Percentiles rank a stretch among this genome's conserved stretches.
These are phyloP conservation scores for Globisporangium lucens DNA, from an alignment of 352 stramenopile genomes.

Conservation along the genomic window DNA sequence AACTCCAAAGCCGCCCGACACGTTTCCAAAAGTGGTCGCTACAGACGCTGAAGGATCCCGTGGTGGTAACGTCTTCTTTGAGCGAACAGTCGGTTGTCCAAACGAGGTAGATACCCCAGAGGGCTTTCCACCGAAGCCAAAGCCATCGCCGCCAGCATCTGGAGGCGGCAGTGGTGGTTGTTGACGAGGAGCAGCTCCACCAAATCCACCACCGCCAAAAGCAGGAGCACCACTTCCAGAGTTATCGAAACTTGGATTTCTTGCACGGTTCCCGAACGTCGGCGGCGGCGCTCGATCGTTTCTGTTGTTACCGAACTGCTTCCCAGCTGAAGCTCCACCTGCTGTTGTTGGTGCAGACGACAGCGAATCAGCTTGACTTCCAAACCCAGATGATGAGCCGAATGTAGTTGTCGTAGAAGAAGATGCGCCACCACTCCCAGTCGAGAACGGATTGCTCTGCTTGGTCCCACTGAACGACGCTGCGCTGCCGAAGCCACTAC, in stretches of 20 bases:
- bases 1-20: constrained; percentile 3
- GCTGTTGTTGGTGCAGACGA: not conserved
- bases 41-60: constrained; percentile 1
- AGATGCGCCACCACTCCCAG: not conserved
- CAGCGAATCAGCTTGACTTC: not conserved
- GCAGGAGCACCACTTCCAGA: not conserved
- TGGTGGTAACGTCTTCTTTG: constrained; percentile 13
- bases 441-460: constrained; percentile 17
- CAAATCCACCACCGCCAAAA: constrained; percentile 3
- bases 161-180: constrained; percentile 5
- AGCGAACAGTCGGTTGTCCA: constrained; percentile 16
- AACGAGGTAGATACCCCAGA: constrained; percentile 12
- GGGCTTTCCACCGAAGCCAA: constrained; percentile 15
- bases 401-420: constrained; percentile 7
- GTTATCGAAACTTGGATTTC: constrained; percentile 7
- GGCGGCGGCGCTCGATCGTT: constrained; percentile 1
- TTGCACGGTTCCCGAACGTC: constrained; percentile 8
- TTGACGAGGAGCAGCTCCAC: not conserved
- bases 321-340: not conserved
- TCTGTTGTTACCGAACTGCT: not conserved
- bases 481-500: constrained; percentile 10
- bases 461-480: constrained; percentile 6
- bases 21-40: constrained; percentile 10
- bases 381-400: constrained; percentile 5
- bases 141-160: constrained; percentile 9